Conservation (phyloP, 805 yeast genomes). For the Saccharomycopsis synnaedendra region DNA sequence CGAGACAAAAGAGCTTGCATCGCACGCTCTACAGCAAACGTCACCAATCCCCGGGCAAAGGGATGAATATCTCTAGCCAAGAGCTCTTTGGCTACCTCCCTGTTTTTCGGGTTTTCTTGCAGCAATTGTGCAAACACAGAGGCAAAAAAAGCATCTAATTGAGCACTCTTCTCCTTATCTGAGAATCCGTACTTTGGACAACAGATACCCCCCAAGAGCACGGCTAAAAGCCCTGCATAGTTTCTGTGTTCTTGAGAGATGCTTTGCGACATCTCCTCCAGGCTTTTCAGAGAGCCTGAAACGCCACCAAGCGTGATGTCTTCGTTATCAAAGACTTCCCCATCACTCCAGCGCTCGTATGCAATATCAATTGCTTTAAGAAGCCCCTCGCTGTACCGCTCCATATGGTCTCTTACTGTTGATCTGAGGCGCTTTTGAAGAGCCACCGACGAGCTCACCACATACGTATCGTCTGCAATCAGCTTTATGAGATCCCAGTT, state of each 20-base stretch:
- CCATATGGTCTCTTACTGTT: conserved; percentile 19
- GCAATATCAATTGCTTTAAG: conserved; percentile 25
- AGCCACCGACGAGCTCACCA: conserved; percentile 52
- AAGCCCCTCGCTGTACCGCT: conserved; percentile 19
- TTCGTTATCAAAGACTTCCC: not conserved
- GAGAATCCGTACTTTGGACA: not conserved
- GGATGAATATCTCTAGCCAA: conserved; percentile 57
- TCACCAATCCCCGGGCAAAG: conserved; percentile 6
- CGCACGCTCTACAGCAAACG: not conserved
- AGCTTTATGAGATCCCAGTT: conserved; percentile 28
- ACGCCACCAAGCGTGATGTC: not conserved
- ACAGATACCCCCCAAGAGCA: conserved; percentile 44
- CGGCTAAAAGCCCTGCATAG: conserved; percentile 63
- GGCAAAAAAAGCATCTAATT: conserved; percentile 24
- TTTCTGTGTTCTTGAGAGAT: conserved; percentile 26
- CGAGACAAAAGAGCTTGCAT: no score
- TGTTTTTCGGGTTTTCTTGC: conserved; percentile 33
- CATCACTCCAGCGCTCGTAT: conserved; percentile 23
- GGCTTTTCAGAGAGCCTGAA: no score
- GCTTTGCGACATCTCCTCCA: not conserved
- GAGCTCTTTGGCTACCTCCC: conserved; percentile 67
- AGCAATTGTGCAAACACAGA: conserved; percentile 36
- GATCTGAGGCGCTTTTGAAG: conserved; percentile 57
- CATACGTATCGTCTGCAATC: conserved; percentile 41
- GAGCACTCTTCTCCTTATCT: not conserved